These are phyloP conservation scores for Candida orba DNA, from an alignment of 805 yeast genomes.

Conservation along the genomic window DNA sequence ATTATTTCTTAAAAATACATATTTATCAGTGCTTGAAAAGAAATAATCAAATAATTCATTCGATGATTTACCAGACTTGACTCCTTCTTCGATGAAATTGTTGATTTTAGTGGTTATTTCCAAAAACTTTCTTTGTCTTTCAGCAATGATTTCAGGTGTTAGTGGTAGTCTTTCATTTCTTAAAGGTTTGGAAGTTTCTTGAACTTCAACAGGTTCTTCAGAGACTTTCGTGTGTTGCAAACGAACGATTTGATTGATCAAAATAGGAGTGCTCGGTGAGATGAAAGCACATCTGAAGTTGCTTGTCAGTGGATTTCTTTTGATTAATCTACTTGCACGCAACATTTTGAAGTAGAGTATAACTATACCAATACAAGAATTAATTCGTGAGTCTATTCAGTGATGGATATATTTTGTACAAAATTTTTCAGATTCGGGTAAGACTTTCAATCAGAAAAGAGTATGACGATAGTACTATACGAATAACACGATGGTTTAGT, in stretches of 20 bases:
- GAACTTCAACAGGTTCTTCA: background rate
- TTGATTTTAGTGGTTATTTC: background rate
- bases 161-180: background rate
- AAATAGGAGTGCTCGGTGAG: background rate
- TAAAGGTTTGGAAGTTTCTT: background rate
- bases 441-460: too few relatives aligned
- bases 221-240: background rate
- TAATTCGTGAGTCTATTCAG: too few relatives aligned
- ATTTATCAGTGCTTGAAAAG: conserved; percentile 2
- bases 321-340: background rate
- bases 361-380: too few relatives aligned
- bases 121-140: background rate
- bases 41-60: conserved; percentile 4
- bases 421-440: too few relatives aligned
- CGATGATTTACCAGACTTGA: conserved; percentile 1
- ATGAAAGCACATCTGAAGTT: background rate
- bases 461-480: too few relatives aligned
- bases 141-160: background rate
- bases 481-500: too few relatives aligned
- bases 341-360: background rate
- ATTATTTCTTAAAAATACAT: conserved; percentile 1
- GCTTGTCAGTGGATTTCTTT: background rate
- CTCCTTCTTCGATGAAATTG: background rate
- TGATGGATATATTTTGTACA: too few relatives aligned
- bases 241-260: background rate